Conservation (phyloP, 352 stramenopile species). For the Phytophthora hybrid region DNA sequence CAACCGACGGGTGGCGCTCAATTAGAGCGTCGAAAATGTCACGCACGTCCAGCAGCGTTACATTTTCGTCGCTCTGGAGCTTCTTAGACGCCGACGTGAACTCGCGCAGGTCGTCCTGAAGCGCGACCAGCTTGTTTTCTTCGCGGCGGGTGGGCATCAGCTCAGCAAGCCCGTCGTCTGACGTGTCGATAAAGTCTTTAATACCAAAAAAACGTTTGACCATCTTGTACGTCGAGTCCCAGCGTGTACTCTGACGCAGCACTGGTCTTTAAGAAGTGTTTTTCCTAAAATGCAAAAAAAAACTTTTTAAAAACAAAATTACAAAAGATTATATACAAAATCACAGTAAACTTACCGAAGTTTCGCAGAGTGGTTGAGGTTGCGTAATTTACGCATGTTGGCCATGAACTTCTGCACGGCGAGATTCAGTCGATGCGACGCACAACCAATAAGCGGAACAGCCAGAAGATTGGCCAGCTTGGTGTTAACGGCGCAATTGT, state of each 20-base stretch:
- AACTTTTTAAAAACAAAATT: background rate
- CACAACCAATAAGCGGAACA: constrained; percentile 1
- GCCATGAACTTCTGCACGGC: background rate
- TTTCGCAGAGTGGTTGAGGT: background rate
- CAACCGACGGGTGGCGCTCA: no score
- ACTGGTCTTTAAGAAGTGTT: background rate
- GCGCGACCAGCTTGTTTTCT: background rate
- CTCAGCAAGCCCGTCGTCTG: background rate
- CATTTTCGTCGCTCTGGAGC: no score
- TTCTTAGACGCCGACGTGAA: no score
- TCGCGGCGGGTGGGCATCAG: constrained; percentile 10
- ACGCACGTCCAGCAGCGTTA: no score
- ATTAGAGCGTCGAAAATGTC: no score
- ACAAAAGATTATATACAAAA: background rate
- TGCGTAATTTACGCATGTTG: background rate
- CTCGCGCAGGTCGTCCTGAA: no score
- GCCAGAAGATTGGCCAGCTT: background rate
- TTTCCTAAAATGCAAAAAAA: background rate
- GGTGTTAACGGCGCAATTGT: constrained; percentile 10
- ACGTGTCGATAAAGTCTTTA: constrained; percentile 5
- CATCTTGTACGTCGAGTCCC: background rate
- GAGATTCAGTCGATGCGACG: constrained; percentile 10
- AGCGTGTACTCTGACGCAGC: background rate
- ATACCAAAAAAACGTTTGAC: no score
- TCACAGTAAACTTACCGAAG: background rate